These are phyloP conservation scores for Colletotrichum sp. DNA, from an alignment of 2,329 filamentous ascomycete species.

Conservation along the genomic window DNA sequence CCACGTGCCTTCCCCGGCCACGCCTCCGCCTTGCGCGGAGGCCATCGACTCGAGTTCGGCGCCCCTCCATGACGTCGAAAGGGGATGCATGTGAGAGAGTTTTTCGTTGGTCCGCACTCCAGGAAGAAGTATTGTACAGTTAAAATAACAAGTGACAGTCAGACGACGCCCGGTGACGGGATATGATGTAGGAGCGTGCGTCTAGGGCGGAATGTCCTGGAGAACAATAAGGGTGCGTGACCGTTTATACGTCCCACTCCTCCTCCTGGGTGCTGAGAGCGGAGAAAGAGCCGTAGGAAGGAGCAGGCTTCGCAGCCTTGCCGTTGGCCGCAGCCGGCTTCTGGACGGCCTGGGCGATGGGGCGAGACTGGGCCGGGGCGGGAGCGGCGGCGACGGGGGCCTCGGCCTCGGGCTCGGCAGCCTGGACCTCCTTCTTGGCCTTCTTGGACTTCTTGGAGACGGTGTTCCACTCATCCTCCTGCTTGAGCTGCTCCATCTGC, in stretches of 20 bases:
- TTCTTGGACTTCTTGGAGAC: conserved; percentile 53
- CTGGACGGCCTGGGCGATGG: conserved; percentile 33
- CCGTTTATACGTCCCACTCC: conserved; percentile 56
- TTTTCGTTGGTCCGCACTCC: conserved; percentile 11
- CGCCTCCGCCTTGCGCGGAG: not conserved
- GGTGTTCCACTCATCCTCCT: conserved; percentile 63
- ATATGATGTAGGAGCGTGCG: not conserved
- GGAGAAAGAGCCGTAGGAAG: conserved; percentile 48
- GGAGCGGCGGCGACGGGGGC: conserved; percentile 32
- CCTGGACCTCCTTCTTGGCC: conserved; percentile 44
- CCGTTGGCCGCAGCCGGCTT: conserved; percentile 28
- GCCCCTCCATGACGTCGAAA: conserved; percentile 7
- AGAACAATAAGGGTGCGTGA: not conserved
- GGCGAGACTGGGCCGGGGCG: conserved; percentile 16
- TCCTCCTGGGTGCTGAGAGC: conserved; percentile 49
- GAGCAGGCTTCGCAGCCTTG: conserved; percentile 31
- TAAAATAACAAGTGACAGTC: conserved; percentile 20
- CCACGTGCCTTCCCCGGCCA: conserved; percentile 2
- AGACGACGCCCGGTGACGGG: conserved; percentile 1
- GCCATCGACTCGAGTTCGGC: not conserved
- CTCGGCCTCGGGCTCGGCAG: conserved; percentile 37
- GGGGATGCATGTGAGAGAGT: not conserved
- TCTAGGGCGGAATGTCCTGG: conserved; percentile 13
- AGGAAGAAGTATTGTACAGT: conserved; percentile 21
- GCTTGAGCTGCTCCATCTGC: conserved; percentile 62